Percentiles rank a stretch among this genome's conserved stretches.
Evolutionary conservation across 768 basidiomycete genomes (phyloP).

Genomic region (Brasilioporus rufonigricans): DNA sequence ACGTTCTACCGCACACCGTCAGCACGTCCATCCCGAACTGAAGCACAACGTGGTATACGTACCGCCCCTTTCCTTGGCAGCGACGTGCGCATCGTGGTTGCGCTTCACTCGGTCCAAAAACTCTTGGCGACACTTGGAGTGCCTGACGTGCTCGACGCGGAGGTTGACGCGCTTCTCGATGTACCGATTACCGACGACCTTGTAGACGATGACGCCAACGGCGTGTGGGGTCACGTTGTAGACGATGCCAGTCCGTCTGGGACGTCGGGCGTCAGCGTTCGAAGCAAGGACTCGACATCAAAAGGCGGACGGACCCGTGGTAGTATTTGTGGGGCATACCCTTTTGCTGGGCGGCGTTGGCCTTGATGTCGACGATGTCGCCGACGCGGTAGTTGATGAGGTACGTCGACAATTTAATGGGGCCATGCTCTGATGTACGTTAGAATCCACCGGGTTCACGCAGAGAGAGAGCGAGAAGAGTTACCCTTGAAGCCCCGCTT

Average conservation of each 20-base stretch:
- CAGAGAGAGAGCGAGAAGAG: constrained; percentile 24
- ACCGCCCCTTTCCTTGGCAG: constrained; percentile 88
- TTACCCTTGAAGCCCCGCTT: constrained; percentile 97
- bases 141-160: constrained; percentile 91
- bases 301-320: constrained; percentile 69
- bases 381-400: constrained; percentile 91
- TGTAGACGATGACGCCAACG: constrained; percentile 97
- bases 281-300: not conserved
- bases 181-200: constrained; percentile 98
- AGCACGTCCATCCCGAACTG: not conserved
- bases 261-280: not conserved
- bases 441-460: constrained; percentile 1
- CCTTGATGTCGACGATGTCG: constrained; percentile 99
- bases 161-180: constrained; percentile 99
- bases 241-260: constrained; percentile 93
- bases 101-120: constrained; percentile 94
- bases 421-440: constrained; percentile 71
- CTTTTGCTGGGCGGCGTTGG: constrained; percentile 98
- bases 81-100: constrained; percentile 80
- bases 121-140: constrained; percentile 97
- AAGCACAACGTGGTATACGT: constrained; percentile 31
- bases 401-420: constrained; percentile 89
- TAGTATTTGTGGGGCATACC: constrained; percentile 99
- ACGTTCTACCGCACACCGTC: constrained; percentile 49
- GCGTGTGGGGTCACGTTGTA: constrained; percentile 97